These are phyloP conservation scores for Coemansia sp. DNA, from an alignment of 192 early-diverging fungal species.

Conservation along the genomic window DNA sequence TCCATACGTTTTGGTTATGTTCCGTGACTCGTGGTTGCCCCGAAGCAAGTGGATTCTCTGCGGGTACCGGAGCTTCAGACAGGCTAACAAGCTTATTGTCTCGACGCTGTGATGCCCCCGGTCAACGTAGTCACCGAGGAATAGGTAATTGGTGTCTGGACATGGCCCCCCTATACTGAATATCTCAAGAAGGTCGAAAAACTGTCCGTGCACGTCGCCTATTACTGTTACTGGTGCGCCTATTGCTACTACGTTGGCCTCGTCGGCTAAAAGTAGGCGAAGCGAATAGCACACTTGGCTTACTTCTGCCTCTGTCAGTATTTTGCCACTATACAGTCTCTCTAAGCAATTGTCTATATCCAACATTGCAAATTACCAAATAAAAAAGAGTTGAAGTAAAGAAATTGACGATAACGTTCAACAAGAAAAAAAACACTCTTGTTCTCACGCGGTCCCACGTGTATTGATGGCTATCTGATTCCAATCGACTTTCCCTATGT, in stretches of 20 bases:
- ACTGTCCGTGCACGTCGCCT: slow-evolving; percentile 92
- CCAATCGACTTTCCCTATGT: neutral
- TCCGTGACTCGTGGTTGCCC: slow-evolving; percentile 93
- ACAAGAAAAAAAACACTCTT: neutral
- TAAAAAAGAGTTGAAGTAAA: neutral
- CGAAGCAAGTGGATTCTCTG: slow-evolving; percentile 83
- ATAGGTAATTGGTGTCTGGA: slow-evolving; percentile 93
- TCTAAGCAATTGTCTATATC: slow-evolving; percentile 83
- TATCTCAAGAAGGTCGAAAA: slow-evolving; percentile 93
- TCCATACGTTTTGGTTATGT: slow-evolving; percentile 92
- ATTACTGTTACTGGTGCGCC: slow-evolving; percentile 86
- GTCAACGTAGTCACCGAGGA: slow-evolving; percentile 99
- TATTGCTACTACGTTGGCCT: slow-evolving; percentile 84
- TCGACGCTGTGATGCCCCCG: slow-evolving; percentile 98
- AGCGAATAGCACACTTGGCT: slow-evolving; percentile 77
- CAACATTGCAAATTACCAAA: slow-evolving; percentile 4
- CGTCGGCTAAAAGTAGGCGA: slow-evolving; percentile 74
- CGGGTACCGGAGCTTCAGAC: slow-evolving; percentile 88
- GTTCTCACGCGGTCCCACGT: neutral
- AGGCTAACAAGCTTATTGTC: slow-evolving; percentile 84
- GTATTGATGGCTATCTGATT: neutral
- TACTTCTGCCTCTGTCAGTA: slow-evolving; percentile 72
- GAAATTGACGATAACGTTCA: neutral
- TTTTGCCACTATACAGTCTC: slow-evolving; percentile 67
- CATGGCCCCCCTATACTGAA: slow-evolving; percentile 93